Evolutionary conservation across 805 yeast genomes (phyloP), one percentile per base, ranked within the genome.

Genomic region (Schizosaccharomyces lindneri): DNA sequence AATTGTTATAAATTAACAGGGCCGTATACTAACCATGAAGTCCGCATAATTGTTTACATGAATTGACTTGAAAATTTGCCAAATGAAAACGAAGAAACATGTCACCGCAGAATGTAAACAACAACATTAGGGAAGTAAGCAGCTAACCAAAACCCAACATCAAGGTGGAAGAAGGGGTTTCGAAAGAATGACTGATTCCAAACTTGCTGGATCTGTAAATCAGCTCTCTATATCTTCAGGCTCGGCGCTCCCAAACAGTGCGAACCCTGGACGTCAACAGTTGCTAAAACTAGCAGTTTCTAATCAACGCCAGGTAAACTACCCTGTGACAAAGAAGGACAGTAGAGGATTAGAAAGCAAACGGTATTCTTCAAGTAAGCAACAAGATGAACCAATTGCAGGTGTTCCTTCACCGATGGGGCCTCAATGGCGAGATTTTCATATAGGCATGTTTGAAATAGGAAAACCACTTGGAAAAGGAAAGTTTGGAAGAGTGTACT

Each of bases 391-490:
- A n/a, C 31, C 57, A 51, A 51, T 29, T 24, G 57, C 57, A 24
- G 57, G 31, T 19, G 36, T 24, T 17, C 57, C 36, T 51, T 51
- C 51, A 13, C 27, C 51, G 27, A 24, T 24, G 21, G 51, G 51
- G 7, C 51, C 51, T 15, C 51, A 46, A 46, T 46, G 51, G 57
- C 57, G 57, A n/a, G 36, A 51, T 9, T 51, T 51, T 51, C 57
- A 51, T 51, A 24, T 51, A 11, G 57, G 57, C 21, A 51, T 51
- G 57, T 90, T 90, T 72, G 95, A 88, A 66, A 78, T 90, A 55
- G 97, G 97, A 19, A 79, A 82, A 62, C 82, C 84, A 63, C 76
- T 90, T 60, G 98, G 97, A 0, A 87, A 86, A 69, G 98, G 98
- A 5, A 87, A 88, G 70, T 82, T 89, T 67, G 98, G 98, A 7